phyloP scores from a whole-genome alignment of 2,329 filamentous ascomycete species.

The Fusarium euwallaceae region DNA sequence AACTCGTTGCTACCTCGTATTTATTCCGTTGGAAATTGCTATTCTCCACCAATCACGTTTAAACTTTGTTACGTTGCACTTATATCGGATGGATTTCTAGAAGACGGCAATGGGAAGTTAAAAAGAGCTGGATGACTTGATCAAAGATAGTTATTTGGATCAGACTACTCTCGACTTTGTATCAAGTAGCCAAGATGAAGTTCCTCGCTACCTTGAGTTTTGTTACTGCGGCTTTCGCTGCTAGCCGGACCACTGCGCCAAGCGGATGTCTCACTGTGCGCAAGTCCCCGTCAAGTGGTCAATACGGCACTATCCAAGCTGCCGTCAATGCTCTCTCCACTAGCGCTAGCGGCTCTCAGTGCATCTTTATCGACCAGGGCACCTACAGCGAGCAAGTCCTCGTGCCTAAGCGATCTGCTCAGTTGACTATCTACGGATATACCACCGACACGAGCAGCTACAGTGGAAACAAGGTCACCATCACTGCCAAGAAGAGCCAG shows the following conservation, averaged over 20 bases:
- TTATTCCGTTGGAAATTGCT: neutral
- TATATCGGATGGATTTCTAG: neutral
- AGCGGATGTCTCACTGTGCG: conserved; percentile 64
- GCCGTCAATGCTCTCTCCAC: conserved; percentile 71
- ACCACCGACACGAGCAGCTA: conserved; percentile 65
- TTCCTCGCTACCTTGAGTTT: conserved; percentile 28
- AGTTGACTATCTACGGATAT: conserved; percentile 69
- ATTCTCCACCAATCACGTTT: conserved; percentile 35
- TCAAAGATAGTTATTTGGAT: neutral
- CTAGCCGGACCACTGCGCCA: conserved; percentile 56
- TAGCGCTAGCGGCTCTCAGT: conserved; percentile 62
- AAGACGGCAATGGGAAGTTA: neutral
- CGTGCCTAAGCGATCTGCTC: conserved; percentile 61
- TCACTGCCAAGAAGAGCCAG: conserved; percentile 58
- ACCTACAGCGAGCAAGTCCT: conserved; percentile 66
- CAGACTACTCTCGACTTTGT: neutral
- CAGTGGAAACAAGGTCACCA: conserved; percentile 68
- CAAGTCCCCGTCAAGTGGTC: conserved; percentile 50
- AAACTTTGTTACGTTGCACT: neutral
- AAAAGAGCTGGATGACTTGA: neutral
- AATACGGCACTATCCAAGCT: conserved; percentile 59
- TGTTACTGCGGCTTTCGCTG: conserved; percentile 44
- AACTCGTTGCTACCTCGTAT: neutral
- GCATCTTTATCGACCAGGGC: conserved; percentile 75
- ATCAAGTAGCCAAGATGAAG: conserved; percentile 31